Percentiles rank a stretch among this genome's conserved stretches.
Evolutionary conservation across 768 basidiomycete genomes (phyloP).

Genomic region (Lentinula boryana): DNA sequence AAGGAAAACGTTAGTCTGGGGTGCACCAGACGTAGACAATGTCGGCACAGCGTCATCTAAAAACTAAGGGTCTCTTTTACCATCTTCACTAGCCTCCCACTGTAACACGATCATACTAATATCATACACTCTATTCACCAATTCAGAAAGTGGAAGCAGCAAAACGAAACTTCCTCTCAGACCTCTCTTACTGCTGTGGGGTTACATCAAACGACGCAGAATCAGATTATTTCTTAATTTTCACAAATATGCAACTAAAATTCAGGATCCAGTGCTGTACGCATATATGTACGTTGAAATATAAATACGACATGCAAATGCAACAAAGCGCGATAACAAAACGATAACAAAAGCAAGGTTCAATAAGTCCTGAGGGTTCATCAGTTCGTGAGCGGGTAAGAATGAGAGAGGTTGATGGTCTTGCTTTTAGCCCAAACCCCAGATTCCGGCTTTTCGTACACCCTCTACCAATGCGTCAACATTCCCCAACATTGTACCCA

Average conservation of each 20-base stretch:
- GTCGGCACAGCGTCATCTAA: conserved; percentile 41
- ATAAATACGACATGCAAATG: background rate
- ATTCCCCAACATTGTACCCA: conserved; percentile 83
- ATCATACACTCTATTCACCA: background rate
- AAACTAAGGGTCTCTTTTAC: background rate
- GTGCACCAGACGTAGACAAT: conserved; percentile 64
- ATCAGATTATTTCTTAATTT: no score
- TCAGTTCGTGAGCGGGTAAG: background rate
- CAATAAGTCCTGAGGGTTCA: background rate
- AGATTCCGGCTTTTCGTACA: conserved; percentile 80
- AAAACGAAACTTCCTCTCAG: no score
- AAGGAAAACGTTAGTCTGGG: conserved; percentile 63
- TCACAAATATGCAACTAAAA: background rate
- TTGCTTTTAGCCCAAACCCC: conserved; percentile 53
- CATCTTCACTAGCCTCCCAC: no score
- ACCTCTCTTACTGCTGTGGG: no score
- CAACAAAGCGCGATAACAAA: conserved; percentile 15
- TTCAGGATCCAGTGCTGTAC: conserved; percentile 25
- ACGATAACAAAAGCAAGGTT: background rate
- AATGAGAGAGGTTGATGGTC: background rate
- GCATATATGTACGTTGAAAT: background rate
- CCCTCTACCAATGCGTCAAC: conserved; percentile 89
- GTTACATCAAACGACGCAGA: no score
- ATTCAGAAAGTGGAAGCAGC: background rate
- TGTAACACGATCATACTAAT: background rate